Base-by-base conservation (phyloP, 768 basidiomycete species). In the Xerocomellus chrysenteron region DNA sequence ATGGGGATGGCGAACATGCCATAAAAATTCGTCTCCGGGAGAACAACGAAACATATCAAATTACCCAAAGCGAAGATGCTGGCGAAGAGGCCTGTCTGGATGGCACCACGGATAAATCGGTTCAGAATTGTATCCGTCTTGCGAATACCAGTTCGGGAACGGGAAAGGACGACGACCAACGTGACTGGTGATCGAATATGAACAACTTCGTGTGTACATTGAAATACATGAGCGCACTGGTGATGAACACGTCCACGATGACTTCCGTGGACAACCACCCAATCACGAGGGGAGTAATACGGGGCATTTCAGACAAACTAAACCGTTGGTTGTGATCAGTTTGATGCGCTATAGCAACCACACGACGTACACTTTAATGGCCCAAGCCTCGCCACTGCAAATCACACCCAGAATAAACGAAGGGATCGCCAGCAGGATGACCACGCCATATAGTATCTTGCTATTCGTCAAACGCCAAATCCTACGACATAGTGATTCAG, bases 321-420 rank as follows among this genome's bases (percentile, higher is more conserved):
- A n/a, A 30, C 5, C n/a, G n/a, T n/a, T 26, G 2, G 39, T 1
- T 13, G 5, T 17, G 24, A 35, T 62, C 45, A 62, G 47, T 24
- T 19, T 19, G n/a, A 45, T 26, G 4, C 17, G 0, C 11, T 7
- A n/a, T 30, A 5, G 8, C 21, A 6, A 21, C 13, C 10, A 30
- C 10, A 35, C 36, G 12, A 59, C 79, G 2, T 58, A 82, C 81
- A 65, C 68, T 45, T 64, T 58, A 30, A 81, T 69, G 12, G 80
- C 72, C 45, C 78, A 79, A 5, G 77, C 76, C 51, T 70, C 73
- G 28, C 79, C 67, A 8, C 79, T 77, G 42, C 79, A 72, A 43
- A 74, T 74, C 24, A 78, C 55, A 1, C 80, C 82, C 47, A 81
- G 74, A 47, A 76, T 54, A 52, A 78, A 78, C 1, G 78, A 76